Percentiles rank a stretch among this genome's conserved stretches.
Conservation (phyloP, 169 alveolate genomes). For the Theileria orientalis region DNA sequence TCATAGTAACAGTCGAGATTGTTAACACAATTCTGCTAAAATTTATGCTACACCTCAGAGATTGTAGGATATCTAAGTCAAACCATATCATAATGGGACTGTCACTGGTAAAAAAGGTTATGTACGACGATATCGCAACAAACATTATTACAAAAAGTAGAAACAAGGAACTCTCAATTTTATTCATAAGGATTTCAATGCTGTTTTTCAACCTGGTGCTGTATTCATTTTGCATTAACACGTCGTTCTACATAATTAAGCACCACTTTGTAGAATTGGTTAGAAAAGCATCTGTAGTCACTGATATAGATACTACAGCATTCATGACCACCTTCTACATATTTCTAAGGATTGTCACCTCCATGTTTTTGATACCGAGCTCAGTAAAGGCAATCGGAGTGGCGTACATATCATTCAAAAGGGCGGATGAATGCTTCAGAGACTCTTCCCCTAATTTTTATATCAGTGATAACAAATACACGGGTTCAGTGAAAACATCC, state of each 20-base stretch:
- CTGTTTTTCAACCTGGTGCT: constrained; percentile 8
- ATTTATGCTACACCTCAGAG: constrained; percentile 17
- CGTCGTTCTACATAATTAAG: neutral
- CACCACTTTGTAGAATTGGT: neutral
- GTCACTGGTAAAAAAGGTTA: constrained; percentile 7
- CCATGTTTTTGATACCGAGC: constrained; percentile 21
- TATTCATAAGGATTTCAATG: constrained; percentile 16
- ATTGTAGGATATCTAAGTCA: constrained; percentile 27
- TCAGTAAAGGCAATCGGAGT: constrained; percentile 3
- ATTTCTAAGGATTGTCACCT: constrained; percentile 10
- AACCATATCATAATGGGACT: constrained; percentile 14
- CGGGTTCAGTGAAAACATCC: neutral
- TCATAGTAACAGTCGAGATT: constrained; percentile 15
- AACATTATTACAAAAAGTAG: constrained; percentile 37
- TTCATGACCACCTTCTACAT: constrained; percentile 13
- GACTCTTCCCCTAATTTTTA: constrained; percentile 53
- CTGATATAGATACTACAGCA: constrained; percentile 15
- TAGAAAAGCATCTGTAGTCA: neutral
- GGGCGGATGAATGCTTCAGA: constrained; percentile 20
- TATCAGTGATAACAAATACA: neutral
- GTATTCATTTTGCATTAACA: neutral
- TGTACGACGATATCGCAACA: constrained; percentile 46
- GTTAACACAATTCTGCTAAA: constrained; percentile 9
- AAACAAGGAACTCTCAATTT: constrained; percentile 27
- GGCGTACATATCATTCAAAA: constrained; percentile 10